Conservation (phyloP, 2,329 filamentous ascomycete species). For the Ascochyta rabiei region DNA sequence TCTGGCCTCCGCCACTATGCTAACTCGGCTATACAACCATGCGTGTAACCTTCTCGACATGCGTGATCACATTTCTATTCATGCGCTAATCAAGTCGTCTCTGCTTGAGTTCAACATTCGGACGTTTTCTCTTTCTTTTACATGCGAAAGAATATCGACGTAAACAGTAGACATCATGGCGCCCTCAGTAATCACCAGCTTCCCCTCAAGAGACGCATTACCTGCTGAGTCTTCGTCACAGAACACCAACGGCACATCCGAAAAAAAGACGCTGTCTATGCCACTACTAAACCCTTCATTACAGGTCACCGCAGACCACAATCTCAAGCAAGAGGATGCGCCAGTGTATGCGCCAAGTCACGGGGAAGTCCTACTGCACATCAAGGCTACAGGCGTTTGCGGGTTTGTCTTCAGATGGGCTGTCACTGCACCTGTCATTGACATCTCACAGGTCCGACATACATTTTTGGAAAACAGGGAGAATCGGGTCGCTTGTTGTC, state of each 20-base stretch:
- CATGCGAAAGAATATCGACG: not conserved
- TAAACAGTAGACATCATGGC: conserved; percentile 21
- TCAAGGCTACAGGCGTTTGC: conserved; percentile 69
- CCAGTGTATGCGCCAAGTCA: conserved; percentile 61
- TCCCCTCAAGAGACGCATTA: not conserved
- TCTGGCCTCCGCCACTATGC: not conserved
- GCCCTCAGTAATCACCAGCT: conserved; percentile 19
- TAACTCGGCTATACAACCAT: conserved; percentile 11
- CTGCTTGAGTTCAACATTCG: not conserved
- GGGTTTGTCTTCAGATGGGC: conserved; percentile 51
- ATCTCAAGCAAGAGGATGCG: conserved; percentile 62
- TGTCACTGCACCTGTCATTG: not conserved
- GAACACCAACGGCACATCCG: conserved; percentile 17
- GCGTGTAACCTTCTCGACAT: not conserved
- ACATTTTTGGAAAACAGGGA: conserved; percentile 70
- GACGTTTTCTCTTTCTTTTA: not conserved
- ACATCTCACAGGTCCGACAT: conserved; percentile 62
- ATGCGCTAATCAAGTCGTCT: not conserved
- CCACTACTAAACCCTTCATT: conserved; percentile 59
- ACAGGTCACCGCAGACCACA: conserved; percentile 66
- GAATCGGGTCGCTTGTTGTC: conserved; percentile 67
- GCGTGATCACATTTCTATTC: not conserved
- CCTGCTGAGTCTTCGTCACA: conserved; percentile 14
- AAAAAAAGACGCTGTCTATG: conserved; percentile 25
- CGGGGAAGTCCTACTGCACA: conserved; percentile 65